phyloP scores from a whole-genome alignment of 2,329 filamentous ascomycete species.

The Immersiporthe knoxdaviesiana region DNA sequence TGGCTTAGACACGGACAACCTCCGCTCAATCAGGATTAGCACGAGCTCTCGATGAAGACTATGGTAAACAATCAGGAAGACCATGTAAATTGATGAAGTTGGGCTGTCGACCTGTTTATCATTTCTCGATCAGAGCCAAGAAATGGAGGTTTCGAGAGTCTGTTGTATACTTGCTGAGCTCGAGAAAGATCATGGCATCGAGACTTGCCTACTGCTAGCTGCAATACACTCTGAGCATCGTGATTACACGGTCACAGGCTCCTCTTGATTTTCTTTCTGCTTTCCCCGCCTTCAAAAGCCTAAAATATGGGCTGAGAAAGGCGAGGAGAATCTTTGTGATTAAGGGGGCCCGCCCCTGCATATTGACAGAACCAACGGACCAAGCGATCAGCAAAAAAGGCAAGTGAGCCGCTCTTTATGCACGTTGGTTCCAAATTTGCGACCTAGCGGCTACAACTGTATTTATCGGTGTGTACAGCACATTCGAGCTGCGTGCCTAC shows the following conservation, averaged over 20 bases:
- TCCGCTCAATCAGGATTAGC: neutral
- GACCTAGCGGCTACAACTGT: neutral
- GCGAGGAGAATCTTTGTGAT: neutral
- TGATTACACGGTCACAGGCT: neutral
- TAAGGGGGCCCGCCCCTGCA: neutral
- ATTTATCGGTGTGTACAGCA: too few species aligned
- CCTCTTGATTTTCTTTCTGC: neutral
- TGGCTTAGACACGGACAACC: neutral
- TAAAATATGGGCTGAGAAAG: neutral
- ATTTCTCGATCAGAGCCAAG: neutral
- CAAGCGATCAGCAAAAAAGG: neutral
- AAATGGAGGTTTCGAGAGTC: neutral
- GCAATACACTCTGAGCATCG: neutral
- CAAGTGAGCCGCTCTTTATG: neutral
- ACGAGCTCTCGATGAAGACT: neutral
- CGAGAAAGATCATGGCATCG: neutral
- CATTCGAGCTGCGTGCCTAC: too few species aligned
- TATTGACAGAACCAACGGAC: too few species aligned
- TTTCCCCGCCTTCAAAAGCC: too few species aligned
- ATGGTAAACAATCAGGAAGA: neutral
- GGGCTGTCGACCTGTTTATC: neutral
- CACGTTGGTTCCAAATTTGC: neutral
- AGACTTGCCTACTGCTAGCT: neutral
- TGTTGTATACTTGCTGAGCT: neutral
- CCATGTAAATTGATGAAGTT: too few species aligned